Evolutionary conservation across 2,329 filamentous ascomycete genomes (phyloP), one percentile per base, ranked within the genome.

Genomic region (Dryadomyces quercus-mongolicae): DNA sequence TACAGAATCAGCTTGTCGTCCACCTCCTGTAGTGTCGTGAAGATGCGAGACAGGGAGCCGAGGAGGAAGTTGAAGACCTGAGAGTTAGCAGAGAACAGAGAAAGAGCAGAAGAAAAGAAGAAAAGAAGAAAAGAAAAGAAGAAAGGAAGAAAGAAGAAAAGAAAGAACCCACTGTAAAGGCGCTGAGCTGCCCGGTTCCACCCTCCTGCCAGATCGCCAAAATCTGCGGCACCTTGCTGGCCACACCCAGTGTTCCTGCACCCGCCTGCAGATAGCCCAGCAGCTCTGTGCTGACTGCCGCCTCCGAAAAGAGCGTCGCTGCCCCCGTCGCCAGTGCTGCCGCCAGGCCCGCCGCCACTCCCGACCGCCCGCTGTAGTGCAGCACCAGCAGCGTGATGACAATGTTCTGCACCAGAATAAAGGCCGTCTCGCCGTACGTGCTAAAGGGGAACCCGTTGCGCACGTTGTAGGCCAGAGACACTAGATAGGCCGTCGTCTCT

Each of bases 41-140:
- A 98, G 73, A 98, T 95, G 66, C 93, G 87, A 25, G 89, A 88
- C 56, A 97, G 81, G 46, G 90, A 95, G 43, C 94, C 93, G 62
- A 84, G 77, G 64, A 98, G 88, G 71, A 95, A 98, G 76, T 96
- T 97, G 80, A 98, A 95, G 62, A 98, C 90, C 91, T 96, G 63
- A 8, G 3, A 1, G 1, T 31, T n/a, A 8, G 21, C 3, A 13
- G 34, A 31, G n/a, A n/a, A n/a, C n/a, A 25, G 13, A 25, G 43
- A 34, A 43, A 36, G 12, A 34, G 40, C 46, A 49, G 34, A 16
- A 57, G 18, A 45, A 42, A 12, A 12, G n/a, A 42, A 22, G 20
- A 36, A 53, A 8, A 18, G 6, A 5, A 13, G 34, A 31, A n/a
- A n/a, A n/a, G n/a, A 25, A 7, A 25, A 40, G 31, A 43, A 36